These are phyloP conservation scores for Neobulgaria alba DNA, from an alignment of 2,329 filamentous ascomycete species.

Conservation along the genomic window DNA sequence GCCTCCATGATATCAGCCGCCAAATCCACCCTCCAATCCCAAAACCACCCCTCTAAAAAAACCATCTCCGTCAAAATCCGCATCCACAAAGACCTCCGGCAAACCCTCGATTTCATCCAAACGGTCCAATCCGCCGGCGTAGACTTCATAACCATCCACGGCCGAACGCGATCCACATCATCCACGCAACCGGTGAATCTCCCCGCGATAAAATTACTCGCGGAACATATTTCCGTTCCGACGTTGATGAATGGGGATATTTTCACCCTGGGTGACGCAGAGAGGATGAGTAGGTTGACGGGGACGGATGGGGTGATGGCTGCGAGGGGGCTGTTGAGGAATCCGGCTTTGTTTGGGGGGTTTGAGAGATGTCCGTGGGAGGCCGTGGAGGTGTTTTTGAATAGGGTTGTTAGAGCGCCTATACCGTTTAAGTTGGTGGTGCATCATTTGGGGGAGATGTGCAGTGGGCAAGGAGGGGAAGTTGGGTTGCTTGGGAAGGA, in stretches of 20 bases:
- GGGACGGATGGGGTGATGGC: constrained; percentile 59
- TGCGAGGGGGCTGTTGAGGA: constrained; percentile 57
- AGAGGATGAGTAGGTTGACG: constrained; percentile 29
- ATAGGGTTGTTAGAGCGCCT: constrained; percentile 45
- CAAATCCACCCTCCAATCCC: constrained; percentile 39
- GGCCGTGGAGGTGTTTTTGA: constrained; percentile 55
- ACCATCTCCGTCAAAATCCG: constrained; percentile 63
- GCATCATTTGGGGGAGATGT: constrained; percentile 63
- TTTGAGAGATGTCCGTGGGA: constrained; percentile 50
- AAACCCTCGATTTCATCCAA: constrained; percentile 51
- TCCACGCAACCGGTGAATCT: constrained; percentile 53
- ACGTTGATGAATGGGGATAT: constrained; percentile 63
- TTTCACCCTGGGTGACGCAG: constrained; percentile 39
- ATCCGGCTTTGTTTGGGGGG: constrained; percentile 54
- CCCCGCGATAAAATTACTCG: constrained; percentile 43
- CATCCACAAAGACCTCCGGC: constrained; percentile 53
- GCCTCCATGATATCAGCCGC: constrained; percentile 54
- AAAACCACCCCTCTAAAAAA: constrained; percentile 43
- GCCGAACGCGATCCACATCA: constrained; percentile 51
- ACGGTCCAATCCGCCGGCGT: constrained; percentile 50
- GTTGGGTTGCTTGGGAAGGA: constrained; percentile 7
- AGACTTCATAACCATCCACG: constrained; percentile 64
- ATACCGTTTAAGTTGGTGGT: constrained; percentile 55
- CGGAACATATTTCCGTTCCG: constrained; percentile 45
- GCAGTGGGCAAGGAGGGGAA: constrained; percentile 41